These are phyloP conservation scores for Fragaria iinumae DNA, from an alignment of 306 rosid species.

Conservation along the genomic window DNA sequence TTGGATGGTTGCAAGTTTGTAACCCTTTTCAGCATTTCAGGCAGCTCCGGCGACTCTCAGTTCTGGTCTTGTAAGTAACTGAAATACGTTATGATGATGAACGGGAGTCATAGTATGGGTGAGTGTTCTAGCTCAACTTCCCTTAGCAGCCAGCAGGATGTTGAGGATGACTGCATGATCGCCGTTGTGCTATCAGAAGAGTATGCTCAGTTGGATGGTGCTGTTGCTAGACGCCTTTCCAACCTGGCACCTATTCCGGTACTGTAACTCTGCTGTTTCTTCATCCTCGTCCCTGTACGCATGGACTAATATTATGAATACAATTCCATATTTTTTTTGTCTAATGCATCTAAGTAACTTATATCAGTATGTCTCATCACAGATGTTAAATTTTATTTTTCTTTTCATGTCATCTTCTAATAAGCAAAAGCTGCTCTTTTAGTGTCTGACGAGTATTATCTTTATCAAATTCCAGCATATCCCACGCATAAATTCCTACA, in stretches of 20 bases:
- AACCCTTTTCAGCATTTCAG: neutral
- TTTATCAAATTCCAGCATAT: constrained; percentile 59
- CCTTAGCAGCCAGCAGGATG: constrained; percentile 50
- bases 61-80: neutral
- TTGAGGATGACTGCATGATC: constrained; percentile 78
- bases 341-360: neutral
- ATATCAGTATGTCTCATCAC: neutral
- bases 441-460: constrained; percentile 21
- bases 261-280: constrained; percentile 7
- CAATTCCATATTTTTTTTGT: neutral
- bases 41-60: neutral
- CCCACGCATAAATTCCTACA: constrained; percentile 77
- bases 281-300: constrained; percentile 7
- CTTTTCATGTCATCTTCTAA: neutral
- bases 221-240: constrained; percentile 59
- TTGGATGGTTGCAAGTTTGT: neutral
- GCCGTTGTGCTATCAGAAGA: constrained; percentile 73
- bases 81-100: constrained; percentile 37
- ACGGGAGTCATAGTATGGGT: constrained; percentile 34
- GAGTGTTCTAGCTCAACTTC: constrained; percentile 69
- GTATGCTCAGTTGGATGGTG: constrained; percentile 73
- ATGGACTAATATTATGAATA: neutral
- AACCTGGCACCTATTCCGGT: constrained; percentile 72
- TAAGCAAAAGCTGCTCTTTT: neutral
- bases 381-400: neutral